Base-by-base conservation (phyloP, 352 stramenopile species). In the Achlya hypogyna region DNA sequence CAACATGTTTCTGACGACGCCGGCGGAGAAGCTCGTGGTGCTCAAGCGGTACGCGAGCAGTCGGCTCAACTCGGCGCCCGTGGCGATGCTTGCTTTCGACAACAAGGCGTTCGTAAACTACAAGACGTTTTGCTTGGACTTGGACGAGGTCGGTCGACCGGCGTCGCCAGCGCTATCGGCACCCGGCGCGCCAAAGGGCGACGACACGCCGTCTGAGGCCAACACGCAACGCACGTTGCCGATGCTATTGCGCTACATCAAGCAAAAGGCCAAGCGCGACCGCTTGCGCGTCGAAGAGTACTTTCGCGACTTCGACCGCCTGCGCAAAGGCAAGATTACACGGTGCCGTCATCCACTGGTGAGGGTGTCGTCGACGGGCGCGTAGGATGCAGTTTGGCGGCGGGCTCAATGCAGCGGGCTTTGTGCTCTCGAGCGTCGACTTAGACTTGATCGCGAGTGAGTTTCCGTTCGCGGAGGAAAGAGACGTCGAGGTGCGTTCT, bases 281-380 rank as follows among this genome's bases (percentile, higher is more conserved):
- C 83, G 85, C 20, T 83, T 93, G 66, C 85, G 83, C 14, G 58
- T 93, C 29, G 83, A 93, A 43, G 83, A 93, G 60, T 91, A 84
- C 59, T 93, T 90, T 52, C 83, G 85, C 4, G 85, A 93, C 53
- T 93, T 89, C 47, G 85, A 93, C 53, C 90, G 89, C 54, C 72
- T 93, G 0, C 83, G 85, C 1, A 82, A 92, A 25, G 80, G 82
- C 22, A 89, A 90, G 51, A 80, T 93, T 67, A 92, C 83, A 0
- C 56, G 62, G 60, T 67, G 34, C 25, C n/a, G n/a, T n/a, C n/a
- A n/a, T 5, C 1, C 38, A 3, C 38, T 9, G 4, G 25, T 38
- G 49, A 12, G 10, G 16, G 12, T 56, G 25, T 56, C 4, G 23
- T 56, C 6, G 25, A 38, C 2, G 16, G 31, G 5, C n/a, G 32